phyloP scores from a whole-genome alignment of 805 yeast species.

The Candida nonsorbophila region DNA sequence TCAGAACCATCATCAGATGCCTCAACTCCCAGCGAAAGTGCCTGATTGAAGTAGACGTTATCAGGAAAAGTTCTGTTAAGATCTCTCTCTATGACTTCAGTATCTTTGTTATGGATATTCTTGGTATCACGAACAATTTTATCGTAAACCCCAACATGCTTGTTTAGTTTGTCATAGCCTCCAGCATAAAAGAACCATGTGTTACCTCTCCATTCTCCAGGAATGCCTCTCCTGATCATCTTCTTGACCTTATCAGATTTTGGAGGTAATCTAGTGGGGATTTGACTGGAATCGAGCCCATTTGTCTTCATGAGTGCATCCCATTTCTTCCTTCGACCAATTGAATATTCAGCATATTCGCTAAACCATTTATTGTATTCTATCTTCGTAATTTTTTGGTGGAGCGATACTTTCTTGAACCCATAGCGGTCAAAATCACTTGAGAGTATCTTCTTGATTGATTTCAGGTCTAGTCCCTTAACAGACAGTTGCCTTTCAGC shows the following conservation, averaged over 20 bases:
- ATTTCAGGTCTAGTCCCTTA: constrained; percentile 4
- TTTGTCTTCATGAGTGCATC: constrained; percentile 53
- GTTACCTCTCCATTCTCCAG: constrained; percentile 95
- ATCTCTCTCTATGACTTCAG: constrained; percentile 92
- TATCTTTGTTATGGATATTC: constrained; percentile 58
- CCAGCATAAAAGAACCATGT: constrained; percentile 96
- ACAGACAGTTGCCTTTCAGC: constrained; percentile 7
- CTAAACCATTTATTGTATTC: constrained; percentile 75
- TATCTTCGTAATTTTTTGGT: constrained; percentile 38
- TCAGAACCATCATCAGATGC: constrained; percentile 28
- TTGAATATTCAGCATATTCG: constrained; percentile 57
- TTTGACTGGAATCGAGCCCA: constrained; percentile 46
- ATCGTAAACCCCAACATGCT: constrained; percentile 71
- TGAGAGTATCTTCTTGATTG: constrained; percentile 8
- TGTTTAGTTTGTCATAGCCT: constrained; percentile 68
- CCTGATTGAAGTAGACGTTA: constrained; percentile 67
- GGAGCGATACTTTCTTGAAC: constrained; percentile 62
- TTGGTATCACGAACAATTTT: constrained; percentile 56
- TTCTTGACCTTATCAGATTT: constrained; percentile 73
- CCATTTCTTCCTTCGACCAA: constrained; percentile 77
- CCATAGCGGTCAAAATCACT: constrained; percentile 71
- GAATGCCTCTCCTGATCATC: constrained; percentile 85
- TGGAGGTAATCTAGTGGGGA: constrained; percentile 69
- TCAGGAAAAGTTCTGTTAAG: constrained; percentile 94
- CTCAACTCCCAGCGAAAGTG: constrained; percentile 1